Percentiles rank a stretch among this genome's conserved stretches.
Conservation (phyloP, 352 stramenopile species). For the Globisporangium parvum region DNA sequence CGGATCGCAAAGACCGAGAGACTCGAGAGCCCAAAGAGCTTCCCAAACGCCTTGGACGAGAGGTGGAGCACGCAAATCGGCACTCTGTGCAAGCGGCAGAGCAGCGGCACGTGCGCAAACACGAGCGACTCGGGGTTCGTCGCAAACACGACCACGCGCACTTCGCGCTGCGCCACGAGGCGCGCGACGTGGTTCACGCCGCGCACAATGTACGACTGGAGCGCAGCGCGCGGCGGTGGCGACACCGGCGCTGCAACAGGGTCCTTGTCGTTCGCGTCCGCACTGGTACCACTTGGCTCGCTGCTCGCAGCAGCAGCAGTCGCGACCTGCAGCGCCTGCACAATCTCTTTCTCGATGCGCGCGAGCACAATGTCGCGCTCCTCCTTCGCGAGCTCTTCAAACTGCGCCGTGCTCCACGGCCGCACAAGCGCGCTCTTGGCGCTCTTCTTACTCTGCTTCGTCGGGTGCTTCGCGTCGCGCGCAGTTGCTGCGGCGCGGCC, state of each 20-base stretch:
- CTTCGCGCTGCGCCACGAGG: constrained; percentile 28
- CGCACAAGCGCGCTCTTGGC: constrained; percentile 12
- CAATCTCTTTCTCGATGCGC: constrained; percentile 59
- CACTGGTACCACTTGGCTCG: background rate
- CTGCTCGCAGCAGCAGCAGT: constrained; percentile 8
- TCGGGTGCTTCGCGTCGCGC: constrained; percentile 4
- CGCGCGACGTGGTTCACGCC: constrained; percentile 59
- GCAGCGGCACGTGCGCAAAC: constrained; percentile 61
- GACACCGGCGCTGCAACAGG: constrained; percentile 4
- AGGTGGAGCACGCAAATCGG: constrained; percentile 67
- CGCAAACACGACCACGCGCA: constrained; percentile 63
- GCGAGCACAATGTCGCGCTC: constrained; percentile 78
- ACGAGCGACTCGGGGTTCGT: constrained; percentile 47
- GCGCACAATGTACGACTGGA: constrained; percentile 25
- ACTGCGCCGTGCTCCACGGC: constrained; percentile 44
- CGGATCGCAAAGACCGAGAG: constrained; percentile 47
- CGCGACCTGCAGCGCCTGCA: background rate
- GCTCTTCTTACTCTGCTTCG: constrained; percentile 10
- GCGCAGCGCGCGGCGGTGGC: background rate
- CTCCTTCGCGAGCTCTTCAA: constrained; percentile 57
- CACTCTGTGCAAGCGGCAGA: constrained; percentile 60
- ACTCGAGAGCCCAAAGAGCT: constrained; percentile 49
- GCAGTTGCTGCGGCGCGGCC: background rate
- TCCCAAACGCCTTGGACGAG: constrained; percentile 60
- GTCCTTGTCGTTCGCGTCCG: background rate